These are phyloP conservation scores for Mycena haematopus DNA, from an alignment of 768 basidiomycete species.

Conservation along the genomic window DNA sequence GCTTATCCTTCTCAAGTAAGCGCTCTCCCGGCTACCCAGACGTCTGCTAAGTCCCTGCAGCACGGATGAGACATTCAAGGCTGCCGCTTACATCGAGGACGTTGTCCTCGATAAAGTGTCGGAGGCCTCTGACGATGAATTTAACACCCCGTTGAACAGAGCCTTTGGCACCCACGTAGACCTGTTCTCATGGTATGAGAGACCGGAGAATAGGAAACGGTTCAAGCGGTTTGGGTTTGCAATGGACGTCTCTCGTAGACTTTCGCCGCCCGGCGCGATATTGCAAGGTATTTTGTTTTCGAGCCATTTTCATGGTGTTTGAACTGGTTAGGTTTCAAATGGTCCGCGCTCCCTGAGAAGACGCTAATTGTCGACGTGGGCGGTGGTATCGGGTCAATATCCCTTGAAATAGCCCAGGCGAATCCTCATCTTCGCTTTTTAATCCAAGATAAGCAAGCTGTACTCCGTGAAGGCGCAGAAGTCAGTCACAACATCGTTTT, in stretches of 20 bases:
- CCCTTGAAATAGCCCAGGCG: constrained; percentile 2
- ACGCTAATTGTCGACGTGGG: constrained; percentile 12
- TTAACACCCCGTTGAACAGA: constrained; percentile 25
- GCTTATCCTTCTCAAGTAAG: constrained; percentile 16
- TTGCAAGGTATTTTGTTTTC: constrained; percentile 19
- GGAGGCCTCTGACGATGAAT: constrained; percentile 25
- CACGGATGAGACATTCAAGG: constrained; percentile 33
- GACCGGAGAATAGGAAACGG: constrained; percentile 28
- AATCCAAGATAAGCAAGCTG: constrained; percentile 10
- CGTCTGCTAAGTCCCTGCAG: neutral
- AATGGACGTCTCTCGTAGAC: constrained; percentile 27
- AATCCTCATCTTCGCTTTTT: constrained; percentile 1
- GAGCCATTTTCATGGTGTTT: neutral
- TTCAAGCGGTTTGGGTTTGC: constrained; percentile 32
- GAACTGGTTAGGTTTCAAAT: neutral
- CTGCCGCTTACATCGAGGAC: constrained; percentile 30
- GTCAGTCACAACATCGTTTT: neutral
- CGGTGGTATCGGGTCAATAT: constrained; percentile 9
- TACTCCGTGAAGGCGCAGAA: neutral
- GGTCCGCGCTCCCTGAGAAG: neutral
- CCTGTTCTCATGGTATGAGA: constrained; percentile 33
- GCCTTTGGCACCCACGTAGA: constrained; percentile 28
- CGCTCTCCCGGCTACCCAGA: neutral
- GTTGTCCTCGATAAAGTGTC: neutral
- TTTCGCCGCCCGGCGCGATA: neutral